These are phyloP conservation scores for Cercospora sojina DNA, from an alignment of 2,329 filamentous ascomycete species.

Conservation along the genomic window DNA sequence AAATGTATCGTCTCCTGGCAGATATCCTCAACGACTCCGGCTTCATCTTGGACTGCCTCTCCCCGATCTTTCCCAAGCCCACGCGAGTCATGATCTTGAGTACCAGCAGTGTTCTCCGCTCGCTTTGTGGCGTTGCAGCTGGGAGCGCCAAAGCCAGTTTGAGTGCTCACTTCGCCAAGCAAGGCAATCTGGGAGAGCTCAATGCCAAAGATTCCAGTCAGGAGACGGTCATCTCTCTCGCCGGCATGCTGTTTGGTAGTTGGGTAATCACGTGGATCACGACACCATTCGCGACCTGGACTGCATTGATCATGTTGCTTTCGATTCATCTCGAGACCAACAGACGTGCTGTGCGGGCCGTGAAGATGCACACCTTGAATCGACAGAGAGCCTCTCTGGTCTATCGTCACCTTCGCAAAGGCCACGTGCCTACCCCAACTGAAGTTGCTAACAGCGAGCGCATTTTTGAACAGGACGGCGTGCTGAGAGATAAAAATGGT, in stretches of 20 bases:
- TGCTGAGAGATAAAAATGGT: conserved; percentile 57
- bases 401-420: conserved; percentile 55
- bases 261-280: conserved; percentile 75
- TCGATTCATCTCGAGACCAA: conserved; percentile 79
- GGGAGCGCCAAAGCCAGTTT: conserved; percentile 87
- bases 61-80: conserved; percentile 66
- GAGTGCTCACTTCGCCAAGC: conserved; percentile 84
- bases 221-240: conserved; percentile 84
- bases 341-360: conserved; percentile 78
- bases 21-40: conserved; percentile 86
- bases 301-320: conserved; percentile 68
- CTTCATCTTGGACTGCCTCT: conserved; percentile 81
- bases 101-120: conserved; percentile 60
- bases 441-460: conserved; percentile 61
- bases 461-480: conserved; percentile 63
- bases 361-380: conserved; percentile 82
- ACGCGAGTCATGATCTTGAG: conserved; percentile 59
- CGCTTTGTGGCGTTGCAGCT: conserved; percentile 84
- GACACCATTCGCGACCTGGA: conserved; percentile 70
- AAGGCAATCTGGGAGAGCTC: conserved; percentile 85
- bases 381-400: conserved; percentile 81
- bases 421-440: conserved; percentile 59
- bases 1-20: conserved; percentile 81
- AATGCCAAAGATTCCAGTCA: conserved; percentile 95
- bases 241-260: conserved; percentile 84